These are phyloP conservation scores for Amanita jacksonii DNA, from an alignment of 768 basidiomycete species.

Conservation along the genomic window DNA sequence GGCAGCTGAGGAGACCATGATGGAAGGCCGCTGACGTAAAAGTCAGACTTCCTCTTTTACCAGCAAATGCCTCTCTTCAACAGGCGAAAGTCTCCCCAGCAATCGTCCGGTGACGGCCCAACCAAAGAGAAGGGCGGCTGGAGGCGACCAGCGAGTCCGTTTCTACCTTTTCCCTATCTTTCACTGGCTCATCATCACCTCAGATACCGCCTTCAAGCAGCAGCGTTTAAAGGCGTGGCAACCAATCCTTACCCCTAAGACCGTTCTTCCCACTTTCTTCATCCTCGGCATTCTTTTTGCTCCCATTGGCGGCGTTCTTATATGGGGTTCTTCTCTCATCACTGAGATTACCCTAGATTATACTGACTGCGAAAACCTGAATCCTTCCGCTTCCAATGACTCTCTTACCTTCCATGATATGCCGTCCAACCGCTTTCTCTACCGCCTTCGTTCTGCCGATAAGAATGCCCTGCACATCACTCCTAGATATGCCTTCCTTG, in stretches of 20 bases:
- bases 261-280: constrained; percentile 93
- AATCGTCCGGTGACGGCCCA: constrained; percentile 36
- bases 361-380: constrained; percentile 74
- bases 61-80: constrained; percentile 48
- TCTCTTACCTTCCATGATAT: constrained; percentile 37
- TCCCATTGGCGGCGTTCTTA: constrained; percentile 88
- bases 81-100: constrained; percentile 31
- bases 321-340: constrained; percentile 80
- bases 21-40: constrained; percentile 5
- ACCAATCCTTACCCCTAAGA: constrained; percentile 96
- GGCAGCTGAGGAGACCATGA: constrained; percentile 2
- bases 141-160: constrained; percentile 77
- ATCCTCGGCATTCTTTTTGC: constrained; percentile 92
- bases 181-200: constrained; percentile 9
- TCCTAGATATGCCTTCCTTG: constrained; percentile 72
- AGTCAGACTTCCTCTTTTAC: background rate
- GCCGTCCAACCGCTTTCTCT: constrained; percentile 57
- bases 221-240: constrained; percentile 99
- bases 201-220: constrained; percentile 98
- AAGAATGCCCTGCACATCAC: constrained; percentile 42
- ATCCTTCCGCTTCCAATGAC: constrained; percentile 30
- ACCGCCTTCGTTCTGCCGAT: constrained; percentile 50
- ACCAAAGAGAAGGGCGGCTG: constrained; percentile 84
- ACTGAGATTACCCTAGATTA: constrained; percentile 95
- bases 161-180: constrained; percentile 7